These are phyloP conservation scores for Cinnamomum chago DNA, from an alignment of 164 flowering plant genomes.

Conservation along the genomic window DNA sequence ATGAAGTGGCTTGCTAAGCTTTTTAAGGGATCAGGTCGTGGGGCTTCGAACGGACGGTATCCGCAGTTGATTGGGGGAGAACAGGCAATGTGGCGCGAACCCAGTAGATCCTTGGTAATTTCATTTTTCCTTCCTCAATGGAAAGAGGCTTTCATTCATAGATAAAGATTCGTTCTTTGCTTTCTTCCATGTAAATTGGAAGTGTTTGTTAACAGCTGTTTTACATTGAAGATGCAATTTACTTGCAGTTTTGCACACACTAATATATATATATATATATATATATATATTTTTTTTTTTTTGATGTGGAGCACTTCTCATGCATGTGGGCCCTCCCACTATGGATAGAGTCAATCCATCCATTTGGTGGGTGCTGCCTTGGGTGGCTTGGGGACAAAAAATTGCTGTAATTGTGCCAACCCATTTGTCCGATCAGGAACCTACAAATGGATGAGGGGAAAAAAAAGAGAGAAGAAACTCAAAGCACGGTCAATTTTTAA, in stretches of 20 bases:
- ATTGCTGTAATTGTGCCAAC: neutral
- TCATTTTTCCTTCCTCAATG: neutral
- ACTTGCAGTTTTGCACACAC: neutral
- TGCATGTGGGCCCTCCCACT: neutral
- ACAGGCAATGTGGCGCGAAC: conserved; percentile 65
- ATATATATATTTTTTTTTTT: too few relatives aligned
- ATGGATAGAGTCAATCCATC: neutral
- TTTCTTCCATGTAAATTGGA: neutral
- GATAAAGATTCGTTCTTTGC: neutral
- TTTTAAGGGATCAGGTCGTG: conserved; percentile 47
- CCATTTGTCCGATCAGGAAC: too few relatives aligned
- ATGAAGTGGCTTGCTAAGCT: conserved; percentile 88
- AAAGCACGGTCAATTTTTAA: neutral
- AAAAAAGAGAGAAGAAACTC: neutral
- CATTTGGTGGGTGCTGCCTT: neutral
- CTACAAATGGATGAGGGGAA: neutral
- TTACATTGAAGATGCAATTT: neutral
- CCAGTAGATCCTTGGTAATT: conserved; percentile 56
- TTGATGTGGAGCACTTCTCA: neutral
- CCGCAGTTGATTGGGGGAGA: conserved; percentile 68
- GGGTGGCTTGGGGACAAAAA: neutral
- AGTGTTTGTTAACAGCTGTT: neutral
- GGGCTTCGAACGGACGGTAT: conserved; percentile 25
- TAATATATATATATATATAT: too few relatives aligned
- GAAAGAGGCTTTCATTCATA: neutral